These are phyloP conservation scores for Aspergillus olivimuriae DNA, from an alignment of 495 filamentous ascomycete genomes.

Conservation along the genomic window DNA sequence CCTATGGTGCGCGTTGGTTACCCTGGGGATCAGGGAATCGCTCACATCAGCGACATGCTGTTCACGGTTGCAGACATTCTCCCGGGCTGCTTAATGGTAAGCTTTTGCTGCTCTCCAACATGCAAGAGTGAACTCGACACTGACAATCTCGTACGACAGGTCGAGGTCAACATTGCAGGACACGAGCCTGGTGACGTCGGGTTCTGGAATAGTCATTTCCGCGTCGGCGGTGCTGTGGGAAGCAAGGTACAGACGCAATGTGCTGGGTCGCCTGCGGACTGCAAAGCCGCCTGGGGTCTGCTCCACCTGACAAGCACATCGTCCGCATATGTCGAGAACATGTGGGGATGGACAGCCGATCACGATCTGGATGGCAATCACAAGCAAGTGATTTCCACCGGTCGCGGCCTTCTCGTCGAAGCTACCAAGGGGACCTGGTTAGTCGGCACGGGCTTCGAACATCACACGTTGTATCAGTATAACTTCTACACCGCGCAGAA, in stretches of 20 bases:
- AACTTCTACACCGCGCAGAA: constrained; percentile 42
- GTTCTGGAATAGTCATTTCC: constrained; percentile 51
- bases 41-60: constrained; percentile 49
- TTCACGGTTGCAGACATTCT: constrained; percentile 44
- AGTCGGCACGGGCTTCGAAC: constrained; percentile 36
- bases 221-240: constrained; percentile 45
- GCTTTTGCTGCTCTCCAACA: neutral
- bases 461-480: constrained; percentile 46
- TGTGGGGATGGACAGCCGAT: constrained; percentile 55
- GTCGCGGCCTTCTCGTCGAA: constrained; percentile 45
- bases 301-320: constrained; percentile 42
- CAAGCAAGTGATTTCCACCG: constrained; percentile 40
- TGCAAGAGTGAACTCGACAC: too few species aligned
- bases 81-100: constrained; percentile 39
- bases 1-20: constrained; percentile 50
- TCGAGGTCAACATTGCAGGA: constrained; percentile 48
- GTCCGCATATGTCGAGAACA: constrained; percentile 50
- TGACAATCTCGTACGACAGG: too few species aligned
- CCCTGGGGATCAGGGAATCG: constrained; percentile 44
- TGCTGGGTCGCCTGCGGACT: constrained; percentile 25
- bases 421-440: constrained; percentile 39
- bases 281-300: constrained; percentile 46
- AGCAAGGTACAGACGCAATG: constrained; percentile 36
- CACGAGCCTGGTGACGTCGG: constrained; percentile 47
- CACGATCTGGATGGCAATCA: constrained; percentile 40